These are phyloP conservation scores for Fusarium lateritium DNA, from an alignment of 2,329 filamentous ascomycete genomes.

Conservation along the genomic window DNA sequence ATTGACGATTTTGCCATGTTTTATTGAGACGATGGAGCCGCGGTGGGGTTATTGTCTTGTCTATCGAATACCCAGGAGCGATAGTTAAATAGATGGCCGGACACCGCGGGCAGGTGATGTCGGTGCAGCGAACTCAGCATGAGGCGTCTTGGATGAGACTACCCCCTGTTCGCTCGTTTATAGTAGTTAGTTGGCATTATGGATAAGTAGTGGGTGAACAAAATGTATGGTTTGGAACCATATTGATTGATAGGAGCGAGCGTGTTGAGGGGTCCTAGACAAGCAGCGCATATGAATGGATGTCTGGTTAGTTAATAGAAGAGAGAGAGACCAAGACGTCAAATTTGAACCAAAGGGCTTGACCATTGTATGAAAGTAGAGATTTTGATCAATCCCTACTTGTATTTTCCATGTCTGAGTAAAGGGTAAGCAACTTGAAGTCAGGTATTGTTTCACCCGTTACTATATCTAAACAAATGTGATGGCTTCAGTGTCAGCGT, in stretches of 20 bases:
- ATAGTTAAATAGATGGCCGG: constrained; percentile 47
- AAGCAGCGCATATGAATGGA: constrained; percentile 37
- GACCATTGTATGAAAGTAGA: too few species aligned
- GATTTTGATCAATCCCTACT: too few species aligned
- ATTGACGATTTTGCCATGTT: constrained; percentile 46
- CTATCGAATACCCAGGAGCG: constrained; percentile 51
- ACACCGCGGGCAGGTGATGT: constrained; percentile 42
- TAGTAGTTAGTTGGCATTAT: constrained; percentile 37
- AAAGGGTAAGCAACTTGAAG: too few species aligned
- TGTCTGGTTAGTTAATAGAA: constrained; percentile 49
- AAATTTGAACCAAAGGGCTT: not conserved
- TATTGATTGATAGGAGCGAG: constrained; percentile 38
- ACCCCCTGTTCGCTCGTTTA: constrained; percentile 39
- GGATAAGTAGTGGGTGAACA: constrained; percentile 41
- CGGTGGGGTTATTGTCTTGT: constrained; percentile 48
- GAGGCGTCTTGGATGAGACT: constrained; percentile 21
- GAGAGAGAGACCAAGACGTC: constrained; percentile 20
- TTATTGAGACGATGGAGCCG: constrained; percentile 44
- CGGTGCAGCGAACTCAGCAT: constrained; percentile 38
- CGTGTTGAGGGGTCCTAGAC: constrained; percentile 27
- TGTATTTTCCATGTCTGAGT: too few species aligned
- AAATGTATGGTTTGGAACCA: constrained; percentile 36
- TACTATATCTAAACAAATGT: too few species aligned
- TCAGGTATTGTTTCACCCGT: too few species aligned
- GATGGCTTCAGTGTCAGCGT: too few species aligned